phyloP scores from a whole-genome alignment of 768 basidiomycete genomes.

The Podaxis sp. region DNA sequence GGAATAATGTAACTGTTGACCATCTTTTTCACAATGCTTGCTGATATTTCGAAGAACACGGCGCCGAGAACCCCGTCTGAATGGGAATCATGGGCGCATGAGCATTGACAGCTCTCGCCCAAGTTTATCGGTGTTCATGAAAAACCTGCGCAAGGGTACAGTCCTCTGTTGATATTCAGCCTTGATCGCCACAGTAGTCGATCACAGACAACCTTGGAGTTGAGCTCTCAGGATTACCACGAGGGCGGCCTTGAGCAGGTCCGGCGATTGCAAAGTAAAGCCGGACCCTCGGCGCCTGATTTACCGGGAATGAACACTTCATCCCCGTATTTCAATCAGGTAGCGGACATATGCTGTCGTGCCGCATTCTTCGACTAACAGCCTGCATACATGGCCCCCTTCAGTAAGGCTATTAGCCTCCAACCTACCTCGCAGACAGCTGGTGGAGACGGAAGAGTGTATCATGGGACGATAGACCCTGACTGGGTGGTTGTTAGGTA shows the following conservation, averaged over 20 bases:
- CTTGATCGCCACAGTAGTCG: background rate
- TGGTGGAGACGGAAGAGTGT: conserved; percentile 19
- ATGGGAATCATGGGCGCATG: background rate
- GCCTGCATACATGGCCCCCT: conserved; percentile 34
- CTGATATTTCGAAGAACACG: background rate
- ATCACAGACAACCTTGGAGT: background rate
- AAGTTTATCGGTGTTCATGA: no score
- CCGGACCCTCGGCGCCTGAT: background rate
- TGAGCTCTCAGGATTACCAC: background rate
- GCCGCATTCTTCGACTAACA: background rate
- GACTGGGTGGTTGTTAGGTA: conserved; percentile 44
- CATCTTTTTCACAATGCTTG: background rate
- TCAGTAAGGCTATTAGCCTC: conserved; percentile 30
- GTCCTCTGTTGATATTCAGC: background rate
- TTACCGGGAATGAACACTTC: background rate
- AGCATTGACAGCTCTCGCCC: background rate
- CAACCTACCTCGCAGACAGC: conserved; percentile 7
- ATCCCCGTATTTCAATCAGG: background rate
- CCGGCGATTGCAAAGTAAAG: background rate
- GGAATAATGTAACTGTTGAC: background rate
- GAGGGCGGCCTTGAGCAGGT: background rate
- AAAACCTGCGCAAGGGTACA: no score
- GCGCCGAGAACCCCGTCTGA: background rate
- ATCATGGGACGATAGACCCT: conserved; percentile 36
- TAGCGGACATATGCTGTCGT: background rate